phyloP scores from a whole-genome alignment of 2,329 filamentous ascomycete genomes.

The Fusarium musae region DNA sequence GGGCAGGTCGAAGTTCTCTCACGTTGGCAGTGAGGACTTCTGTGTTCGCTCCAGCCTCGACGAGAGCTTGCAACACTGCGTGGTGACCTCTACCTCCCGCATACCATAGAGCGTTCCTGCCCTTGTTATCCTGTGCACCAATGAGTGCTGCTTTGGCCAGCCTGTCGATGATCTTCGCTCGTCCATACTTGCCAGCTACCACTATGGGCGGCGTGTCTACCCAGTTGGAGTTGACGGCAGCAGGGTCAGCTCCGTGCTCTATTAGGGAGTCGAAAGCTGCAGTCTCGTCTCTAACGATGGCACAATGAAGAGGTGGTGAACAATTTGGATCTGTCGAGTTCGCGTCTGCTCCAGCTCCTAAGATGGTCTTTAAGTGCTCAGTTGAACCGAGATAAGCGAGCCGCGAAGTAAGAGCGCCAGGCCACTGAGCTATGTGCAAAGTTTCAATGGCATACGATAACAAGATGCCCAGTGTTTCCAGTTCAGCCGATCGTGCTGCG shows the following conservation, averaged over 20 bases:
- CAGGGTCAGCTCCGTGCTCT: background rate
- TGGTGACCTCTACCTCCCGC: background rate
- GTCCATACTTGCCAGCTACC: background rate
- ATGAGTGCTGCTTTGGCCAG: background rate
- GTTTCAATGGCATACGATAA: background rate
- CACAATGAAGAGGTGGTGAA: background rate
- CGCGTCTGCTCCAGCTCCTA: background rate
- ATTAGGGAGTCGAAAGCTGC: background rate
- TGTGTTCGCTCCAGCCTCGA: background rate
- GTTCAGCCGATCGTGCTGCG: background rate
- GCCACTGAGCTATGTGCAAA: background rate
- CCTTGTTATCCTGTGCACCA: background rate
- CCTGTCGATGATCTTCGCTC: background rate
- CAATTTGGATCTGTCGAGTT: background rate
- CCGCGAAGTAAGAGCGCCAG: fast-evolving
- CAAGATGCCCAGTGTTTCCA: background rate
- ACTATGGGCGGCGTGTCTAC: background rate
- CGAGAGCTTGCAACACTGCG: background rate
- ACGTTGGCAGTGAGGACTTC: background rate
- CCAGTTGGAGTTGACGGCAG: background rate
- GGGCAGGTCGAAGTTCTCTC: background rate
- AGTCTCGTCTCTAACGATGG: background rate
- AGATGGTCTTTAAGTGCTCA: background rate
- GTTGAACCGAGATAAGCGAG: fast-evolving
- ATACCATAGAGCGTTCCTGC: background rate